Evolutionary conservation across 352 stramenopile genomes (phyloP).

Genomic region (Phytophthora kernoviae): DNA sequence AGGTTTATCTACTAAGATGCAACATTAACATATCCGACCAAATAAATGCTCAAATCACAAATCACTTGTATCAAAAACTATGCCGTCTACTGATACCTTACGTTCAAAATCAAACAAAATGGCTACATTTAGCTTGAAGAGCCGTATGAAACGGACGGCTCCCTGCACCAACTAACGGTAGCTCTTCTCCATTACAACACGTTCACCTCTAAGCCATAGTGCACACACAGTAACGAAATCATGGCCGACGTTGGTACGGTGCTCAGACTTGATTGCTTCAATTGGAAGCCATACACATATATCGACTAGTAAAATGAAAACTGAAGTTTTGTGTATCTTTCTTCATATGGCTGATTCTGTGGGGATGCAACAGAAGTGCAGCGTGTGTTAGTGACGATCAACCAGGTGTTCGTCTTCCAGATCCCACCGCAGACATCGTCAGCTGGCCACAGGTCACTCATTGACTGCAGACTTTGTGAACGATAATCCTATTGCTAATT

Average conservation of each 20-base stretch:
- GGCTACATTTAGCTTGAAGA: conserved; percentile 21
- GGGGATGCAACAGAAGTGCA: conserved; percentile 41
- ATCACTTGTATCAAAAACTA: no score
- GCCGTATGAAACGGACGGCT: conserved; percentile 27
- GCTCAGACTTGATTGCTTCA: background rate
- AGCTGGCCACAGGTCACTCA: conserved; percentile 53
- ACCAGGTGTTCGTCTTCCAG: conserved; percentile 74
- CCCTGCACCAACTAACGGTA: background rate
- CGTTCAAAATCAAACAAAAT: background rate
- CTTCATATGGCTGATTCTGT: background rate
- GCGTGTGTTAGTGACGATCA: conserved; percentile 67
- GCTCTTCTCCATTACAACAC: background rate
- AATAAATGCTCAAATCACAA: background rate
- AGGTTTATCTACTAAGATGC: no score
- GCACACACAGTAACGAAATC: background rate
- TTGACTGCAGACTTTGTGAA: background rate
- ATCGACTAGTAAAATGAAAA: conserved; percentile 5
- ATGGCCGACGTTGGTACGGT: conserved; percentile 37
- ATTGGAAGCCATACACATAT: background rate
- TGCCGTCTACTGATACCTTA: background rate
- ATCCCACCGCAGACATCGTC: conserved; percentile 68
- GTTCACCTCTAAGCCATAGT: background rate
- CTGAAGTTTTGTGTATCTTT: no score
- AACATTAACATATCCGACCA: background rate
- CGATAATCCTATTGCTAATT: background rate